Percentiles rank a stretch among this genome's conserved stretches.
Conservation (phyloP, 2,329 filamentous ascomycete species). For the Shiraia sp. region DNA sequence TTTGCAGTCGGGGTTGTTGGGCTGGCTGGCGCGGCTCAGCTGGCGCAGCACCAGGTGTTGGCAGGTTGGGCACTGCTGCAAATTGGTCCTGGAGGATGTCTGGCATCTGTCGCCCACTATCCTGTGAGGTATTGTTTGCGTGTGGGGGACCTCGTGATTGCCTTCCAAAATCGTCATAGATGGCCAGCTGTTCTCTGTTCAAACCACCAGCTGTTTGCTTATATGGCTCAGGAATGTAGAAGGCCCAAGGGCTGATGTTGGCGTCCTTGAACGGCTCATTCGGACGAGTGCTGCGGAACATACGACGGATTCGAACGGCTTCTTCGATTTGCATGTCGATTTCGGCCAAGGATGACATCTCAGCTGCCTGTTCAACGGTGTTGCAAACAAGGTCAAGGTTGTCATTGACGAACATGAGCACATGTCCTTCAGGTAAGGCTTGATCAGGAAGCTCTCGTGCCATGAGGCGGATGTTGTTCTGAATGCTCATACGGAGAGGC, state of each 20-base stretch:
- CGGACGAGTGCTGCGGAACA: slow-evolving; percentile 73
- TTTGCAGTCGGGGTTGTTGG: slow-evolving; percentile 51
- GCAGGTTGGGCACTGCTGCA: slow-evolving; percentile 62
- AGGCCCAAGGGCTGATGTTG: slow-evolving; percentile 84
- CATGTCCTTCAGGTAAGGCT: slow-evolving; percentile 88
- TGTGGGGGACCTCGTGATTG: slow-evolving; percentile 71
- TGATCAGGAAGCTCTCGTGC: slow-evolving; percentile 67
- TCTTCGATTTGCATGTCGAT: slow-evolving; percentile 91
- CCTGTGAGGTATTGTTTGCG: slow-evolving; percentile 60
- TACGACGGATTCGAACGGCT: slow-evolving; percentile 76
- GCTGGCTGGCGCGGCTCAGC: slow-evolving; percentile 62
- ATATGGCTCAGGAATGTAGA: slow-evolving; percentile 92
- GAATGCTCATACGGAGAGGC: slow-evolving; percentile 92
- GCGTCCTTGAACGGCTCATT: slow-evolving; percentile 84
- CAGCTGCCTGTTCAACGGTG: slow-evolving; percentile 93
- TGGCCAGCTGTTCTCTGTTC: slow-evolving; percentile 89
- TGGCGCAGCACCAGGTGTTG: slow-evolving; percentile 65
- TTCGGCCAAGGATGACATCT: slow-evolving; percentile 88
- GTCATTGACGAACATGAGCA: slow-evolving; percentile 98
- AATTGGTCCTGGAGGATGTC: slow-evolving; percentile 67
- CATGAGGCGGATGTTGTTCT: slow-evolving; percentile 92
- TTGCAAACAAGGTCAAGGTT: slow-evolving; percentile 92
- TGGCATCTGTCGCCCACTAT: slow-evolving; percentile 62
- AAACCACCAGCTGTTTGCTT: slow-evolving; percentile 81
- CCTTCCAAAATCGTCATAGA: slow-evolving; percentile 94